Evolutionary conservation across 768 basidiomycete genomes (phyloP).

Genomic region (Lactarius psammicola): DNA sequence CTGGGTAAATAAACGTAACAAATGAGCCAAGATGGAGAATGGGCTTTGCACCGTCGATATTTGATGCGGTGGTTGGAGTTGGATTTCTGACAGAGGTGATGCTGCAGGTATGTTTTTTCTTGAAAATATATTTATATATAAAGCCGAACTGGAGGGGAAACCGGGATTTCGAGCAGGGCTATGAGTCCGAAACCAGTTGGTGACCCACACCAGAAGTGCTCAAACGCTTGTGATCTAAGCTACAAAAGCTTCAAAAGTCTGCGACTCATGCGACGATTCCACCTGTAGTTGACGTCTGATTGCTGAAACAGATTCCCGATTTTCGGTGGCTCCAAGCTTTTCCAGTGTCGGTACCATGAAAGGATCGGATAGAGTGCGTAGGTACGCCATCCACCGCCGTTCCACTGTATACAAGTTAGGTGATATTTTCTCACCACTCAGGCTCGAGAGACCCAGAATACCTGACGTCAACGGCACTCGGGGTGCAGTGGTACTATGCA

Average conservation of each 20-base stretch:
- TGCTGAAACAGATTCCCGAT: neutral
- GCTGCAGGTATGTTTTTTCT: neutral
- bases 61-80: neutral
- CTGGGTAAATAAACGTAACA: slow-evolving; percentile 5
- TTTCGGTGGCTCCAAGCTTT: neutral
- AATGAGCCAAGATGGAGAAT: neutral
- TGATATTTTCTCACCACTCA: too few relatives aligned
- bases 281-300: neutral
- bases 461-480: neutral
- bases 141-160: neutral
- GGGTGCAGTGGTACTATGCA: neutral
- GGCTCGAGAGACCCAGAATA: neutral
- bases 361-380: neutral
- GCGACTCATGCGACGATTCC: neutral
- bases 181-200: too few relatives aligned
- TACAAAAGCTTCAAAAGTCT: neutral
- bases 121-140: neutral
- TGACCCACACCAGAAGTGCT: too few relatives aligned
- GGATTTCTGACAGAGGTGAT: neutral
- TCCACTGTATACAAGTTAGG: too few relatives aligned
- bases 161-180: neutral
- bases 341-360: neutral
- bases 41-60: neutral
- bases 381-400: neutral
- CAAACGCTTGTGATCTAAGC: neutral